Evolutionary conservation across 208 protist genomes (phyloP).

Genomic region (Leishmania lainsoni): DNA sequence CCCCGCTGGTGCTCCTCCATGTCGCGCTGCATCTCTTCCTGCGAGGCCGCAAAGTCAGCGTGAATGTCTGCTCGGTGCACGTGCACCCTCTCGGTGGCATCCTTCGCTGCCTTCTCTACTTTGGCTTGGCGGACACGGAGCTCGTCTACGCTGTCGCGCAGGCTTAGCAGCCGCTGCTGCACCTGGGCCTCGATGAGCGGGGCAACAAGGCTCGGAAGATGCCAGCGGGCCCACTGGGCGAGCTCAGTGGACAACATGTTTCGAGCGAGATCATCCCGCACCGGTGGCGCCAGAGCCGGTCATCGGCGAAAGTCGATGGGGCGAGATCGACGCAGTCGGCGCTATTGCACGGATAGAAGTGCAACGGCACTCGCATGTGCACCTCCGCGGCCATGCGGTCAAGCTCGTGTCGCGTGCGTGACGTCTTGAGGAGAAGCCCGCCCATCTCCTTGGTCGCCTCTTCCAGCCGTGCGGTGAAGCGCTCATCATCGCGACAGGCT

Average conservation of each 20-base stretch:
- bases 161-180: conserved; percentile 24
- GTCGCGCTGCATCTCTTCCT: conserved; percentile 14
- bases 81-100: conserved; percentile 28
- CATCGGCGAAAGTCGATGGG: neutral
- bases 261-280: conserved; percentile 21
- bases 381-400: conserved; percentile 20
- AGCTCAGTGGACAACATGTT: conserved; percentile 31
- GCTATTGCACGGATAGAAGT: neutral
- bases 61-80: conserved; percentile 23
- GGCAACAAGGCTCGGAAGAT: conserved; percentile 30
- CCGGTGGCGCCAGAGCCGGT: neutral
- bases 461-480: conserved; percentile 58
- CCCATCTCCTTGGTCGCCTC: conserved; percentile 84
- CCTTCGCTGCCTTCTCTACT: conserved; percentile 21
- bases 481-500: conserved; percentile 20
- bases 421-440: conserved; percentile 56
- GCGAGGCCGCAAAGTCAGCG: conserved; percentile 25
- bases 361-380: conserved; percentile 20
- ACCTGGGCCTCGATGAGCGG: conserved; percentile 44
- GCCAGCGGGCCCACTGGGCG: conserved; percentile 22
- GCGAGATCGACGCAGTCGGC: neutral
- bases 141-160: conserved; percentile 26
- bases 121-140: conserved; percentile 20
- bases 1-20: conserved; percentile 25
- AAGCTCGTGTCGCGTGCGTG: conserved; percentile 43